Percentiles rank a stretch among this genome's conserved stretches.
Conservation (phyloP, 2,329 filamentous ascomycete species). For the Paradendryphiella salina region DNA sequence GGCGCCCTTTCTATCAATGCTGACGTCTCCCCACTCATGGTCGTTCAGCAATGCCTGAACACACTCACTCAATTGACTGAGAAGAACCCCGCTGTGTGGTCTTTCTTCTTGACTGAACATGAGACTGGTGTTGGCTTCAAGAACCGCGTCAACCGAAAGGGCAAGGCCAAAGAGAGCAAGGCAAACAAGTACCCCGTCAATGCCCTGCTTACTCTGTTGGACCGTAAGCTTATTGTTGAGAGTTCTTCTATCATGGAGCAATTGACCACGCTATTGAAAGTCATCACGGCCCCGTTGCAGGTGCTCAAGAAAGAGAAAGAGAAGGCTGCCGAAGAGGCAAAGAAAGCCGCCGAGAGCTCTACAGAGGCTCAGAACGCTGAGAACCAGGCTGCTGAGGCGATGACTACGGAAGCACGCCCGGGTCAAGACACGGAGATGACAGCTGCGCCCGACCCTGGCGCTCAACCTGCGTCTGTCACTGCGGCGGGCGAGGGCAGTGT, state of each 20-base stretch:
- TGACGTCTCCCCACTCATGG: conserved; percentile 89
- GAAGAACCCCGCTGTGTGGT: conserved; percentile 83
- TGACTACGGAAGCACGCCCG: conserved; percentile 14
- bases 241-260: conserved; percentile 97
- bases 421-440: conserved; percentile 45
- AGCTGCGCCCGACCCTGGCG: conserved; percentile 34
- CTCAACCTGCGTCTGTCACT: conserved; percentile 33
- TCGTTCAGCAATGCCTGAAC: conserved; percentile 92
- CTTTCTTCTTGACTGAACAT: conserved; percentile 92
- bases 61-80: conserved; percentile 81
- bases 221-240: conserved; percentile 94
- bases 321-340: conserved; percentile 55
- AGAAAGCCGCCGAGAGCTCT: conserved; percentile 33
- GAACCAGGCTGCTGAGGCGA: conserved; percentile 21
- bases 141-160: conserved; percentile 75
- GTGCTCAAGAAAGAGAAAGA: conserved; percentile 85
- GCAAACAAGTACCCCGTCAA: conserved; percentile 90
- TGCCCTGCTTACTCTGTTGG: conserved; percentile 81
- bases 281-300: conserved; percentile 84
- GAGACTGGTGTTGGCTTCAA: conserved; percentile 79
- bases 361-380: conserved; percentile 27
- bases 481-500: conserved; percentile 26
- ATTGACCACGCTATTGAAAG: conserved; percentile 81
- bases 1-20: conserved; percentile 69
- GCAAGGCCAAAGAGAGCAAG: conserved; percentile 83